Evolutionary conservation across 352 stramenopile species (phyloP).

Genomic region (Phytophthora quininea): DNA sequence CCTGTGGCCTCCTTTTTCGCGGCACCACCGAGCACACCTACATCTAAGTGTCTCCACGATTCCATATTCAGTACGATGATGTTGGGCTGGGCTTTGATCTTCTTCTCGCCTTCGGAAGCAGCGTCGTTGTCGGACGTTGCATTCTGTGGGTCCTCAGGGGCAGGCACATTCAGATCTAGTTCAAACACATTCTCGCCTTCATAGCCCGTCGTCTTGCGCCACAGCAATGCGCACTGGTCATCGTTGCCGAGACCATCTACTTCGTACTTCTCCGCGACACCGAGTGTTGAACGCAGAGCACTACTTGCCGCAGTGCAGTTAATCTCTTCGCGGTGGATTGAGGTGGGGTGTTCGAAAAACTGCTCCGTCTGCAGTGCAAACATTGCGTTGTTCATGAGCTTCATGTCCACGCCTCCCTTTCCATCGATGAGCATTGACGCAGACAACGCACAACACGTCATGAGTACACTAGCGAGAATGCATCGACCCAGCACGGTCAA

Average conservation of each 20-base stretch:
- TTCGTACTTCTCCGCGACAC: constrained; percentile 52
- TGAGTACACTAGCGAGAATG: constrained; percentile 36
- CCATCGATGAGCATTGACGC: constrained; percentile 53
- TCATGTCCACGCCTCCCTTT: constrained; percentile 63
- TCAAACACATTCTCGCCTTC: constrained; percentile 62
- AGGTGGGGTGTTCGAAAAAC: constrained; percentile 53
- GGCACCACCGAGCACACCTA: constrained; percentile 67
- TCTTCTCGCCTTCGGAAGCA: constrained; percentile 11
- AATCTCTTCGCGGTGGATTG: constrained; percentile 53
- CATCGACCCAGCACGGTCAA: constrained; percentile 35
- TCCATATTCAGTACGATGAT: constrained; percentile 83
- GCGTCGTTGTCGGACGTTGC: constrained; percentile 2
- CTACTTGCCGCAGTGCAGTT: constrained; percentile 65
- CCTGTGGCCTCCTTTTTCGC: constrained; percentile 47
- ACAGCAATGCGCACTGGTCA: constrained; percentile 66
- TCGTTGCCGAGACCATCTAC: constrained; percentile 55
- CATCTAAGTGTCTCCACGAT: constrained; percentile 69
- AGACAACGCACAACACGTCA: constrained; percentile 43
- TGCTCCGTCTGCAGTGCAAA: constrained; percentile 62
- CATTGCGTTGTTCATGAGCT: constrained; percentile 77
- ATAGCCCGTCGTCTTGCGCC: constrained; percentile 64
- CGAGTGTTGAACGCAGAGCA: constrained; percentile 53
- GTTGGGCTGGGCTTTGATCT: constrained; percentile 42
- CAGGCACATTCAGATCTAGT: constrained; percentile 45
- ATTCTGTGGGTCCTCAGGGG: neutral